These are phyloP conservation scores for Tolypocladium inflatum DNA, from an alignment of 2,329 filamentous ascomycete genomes.

Conservation along the genomic window DNA sequence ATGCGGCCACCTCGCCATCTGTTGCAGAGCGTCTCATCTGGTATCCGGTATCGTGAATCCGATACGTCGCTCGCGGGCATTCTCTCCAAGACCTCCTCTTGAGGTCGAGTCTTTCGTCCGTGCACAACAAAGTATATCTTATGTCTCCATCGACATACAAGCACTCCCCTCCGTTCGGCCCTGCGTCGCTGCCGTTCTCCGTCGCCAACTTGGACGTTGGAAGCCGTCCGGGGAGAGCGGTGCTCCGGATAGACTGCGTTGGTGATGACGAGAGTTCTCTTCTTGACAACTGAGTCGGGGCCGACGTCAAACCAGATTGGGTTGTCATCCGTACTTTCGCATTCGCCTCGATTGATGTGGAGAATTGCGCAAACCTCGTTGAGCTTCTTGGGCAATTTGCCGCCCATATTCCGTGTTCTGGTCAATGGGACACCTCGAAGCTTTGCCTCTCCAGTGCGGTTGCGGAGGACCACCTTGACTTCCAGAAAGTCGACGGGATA, in stretches of 20 bases:
- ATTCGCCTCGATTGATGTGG: conserved; percentile 25
- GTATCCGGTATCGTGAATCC: conserved; percentile 16
- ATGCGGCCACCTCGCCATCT: conserved; percentile 19
- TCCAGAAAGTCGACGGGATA: conserved; percentile 25
- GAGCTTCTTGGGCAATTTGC: conserved; percentile 25
- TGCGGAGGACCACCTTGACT: conserved; percentile 31
- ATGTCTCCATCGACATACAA: conserved; percentile 45
- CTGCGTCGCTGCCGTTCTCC: neutral
- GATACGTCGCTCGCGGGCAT: conserved; percentile 20
- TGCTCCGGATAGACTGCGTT: conserved; percentile 40
- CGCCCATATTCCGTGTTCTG: conserved; percentile 22
- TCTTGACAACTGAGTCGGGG: conserved; percentile 23
- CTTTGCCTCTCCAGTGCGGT: conserved; percentile 9
- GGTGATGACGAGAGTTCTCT: conserved; percentile 39
- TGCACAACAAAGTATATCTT: conserved; percentile 14
- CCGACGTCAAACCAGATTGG: conserved; percentile 34
- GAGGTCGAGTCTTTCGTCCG: conserved; percentile 11
- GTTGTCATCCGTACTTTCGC: conserved; percentile 12
- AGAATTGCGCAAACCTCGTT: conserved; percentile 34
- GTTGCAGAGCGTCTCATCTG: conserved; percentile 21
- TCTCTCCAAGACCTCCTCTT: conserved; percentile 27
- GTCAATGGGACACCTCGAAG: conserved; percentile 30
- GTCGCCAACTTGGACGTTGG: neutral
- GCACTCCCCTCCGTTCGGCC: conserved; percentile 12
- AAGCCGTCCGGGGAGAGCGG: conserved; percentile 7